These are phyloP conservation scores for Hyphodiscus hymeniophilus DNA, from an alignment of 495 filamentous ascomycete species.

Conservation along the genomic window DNA sequence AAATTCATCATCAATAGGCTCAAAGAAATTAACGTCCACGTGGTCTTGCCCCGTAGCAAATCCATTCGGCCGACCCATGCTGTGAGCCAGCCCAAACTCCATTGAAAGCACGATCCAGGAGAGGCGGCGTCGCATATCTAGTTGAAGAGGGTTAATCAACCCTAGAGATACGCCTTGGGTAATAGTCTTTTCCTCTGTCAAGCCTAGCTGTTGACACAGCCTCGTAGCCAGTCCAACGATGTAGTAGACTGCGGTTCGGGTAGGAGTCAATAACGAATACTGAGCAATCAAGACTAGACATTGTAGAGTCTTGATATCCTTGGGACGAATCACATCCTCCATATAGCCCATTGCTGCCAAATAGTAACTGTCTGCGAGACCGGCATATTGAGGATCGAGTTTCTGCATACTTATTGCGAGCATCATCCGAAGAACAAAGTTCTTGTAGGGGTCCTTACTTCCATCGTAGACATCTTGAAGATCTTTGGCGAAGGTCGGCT, in stretches of 20 bases:
- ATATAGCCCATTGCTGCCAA: slow-evolving; percentile 75
- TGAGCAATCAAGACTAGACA: slow-evolving; percentile 80
- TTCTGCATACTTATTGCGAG: slow-evolving; percentile 90
- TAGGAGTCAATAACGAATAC: slow-evolving; percentile 88
- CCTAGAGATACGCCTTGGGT: slow-evolving; percentile 40
- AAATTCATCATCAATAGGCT: slow-evolving; percentile 65
- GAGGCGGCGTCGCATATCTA: slow-evolving; percentile 82
- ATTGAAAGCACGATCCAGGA: slow-evolving; percentile 80
- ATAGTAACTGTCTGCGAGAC: slow-evolving; percentile 86
- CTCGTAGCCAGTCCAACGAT: slow-evolving; percentile 78
- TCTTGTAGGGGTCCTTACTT: slow-evolving; percentile 66
- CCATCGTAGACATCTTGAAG: slow-evolving; percentile 72
- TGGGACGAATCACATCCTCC: slow-evolving; percentile 66
- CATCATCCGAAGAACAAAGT: slow-evolving; percentile 81
- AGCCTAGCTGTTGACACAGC: slow-evolving; percentile 76
- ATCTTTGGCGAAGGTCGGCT: slow-evolving; percentile 66
- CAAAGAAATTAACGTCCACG: slow-evolving; percentile 75
- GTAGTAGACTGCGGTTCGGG: slow-evolving; percentile 82
- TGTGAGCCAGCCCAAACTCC: slow-evolving; percentile 82
- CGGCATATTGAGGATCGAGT: slow-evolving; percentile 66
- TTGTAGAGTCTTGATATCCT: slow-evolving; percentile 83
- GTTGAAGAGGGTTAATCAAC: slow-evolving; percentile 51
- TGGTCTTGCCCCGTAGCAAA: slow-evolving; percentile 73
- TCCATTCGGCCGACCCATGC: slow-evolving; percentile 72
- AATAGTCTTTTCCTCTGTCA: slow-evolving; percentile 81